Conservation (phyloP, 345 rosid genomes). For the Cardamine chenopodiifolia region DNA sequence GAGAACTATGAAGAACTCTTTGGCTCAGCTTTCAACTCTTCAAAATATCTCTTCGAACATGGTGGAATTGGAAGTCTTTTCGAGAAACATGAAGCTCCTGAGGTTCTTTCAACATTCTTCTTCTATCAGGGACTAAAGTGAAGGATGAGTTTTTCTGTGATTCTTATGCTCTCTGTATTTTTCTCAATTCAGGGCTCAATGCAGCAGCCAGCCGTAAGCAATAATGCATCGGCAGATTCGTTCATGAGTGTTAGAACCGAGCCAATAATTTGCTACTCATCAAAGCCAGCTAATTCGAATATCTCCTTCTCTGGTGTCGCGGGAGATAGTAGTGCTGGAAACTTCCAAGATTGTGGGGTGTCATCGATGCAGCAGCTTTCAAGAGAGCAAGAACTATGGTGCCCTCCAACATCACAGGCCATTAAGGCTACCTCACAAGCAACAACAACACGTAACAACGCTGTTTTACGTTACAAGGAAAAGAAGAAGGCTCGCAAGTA, state of each 20-base stretch:
- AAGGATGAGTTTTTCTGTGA: not conserved
- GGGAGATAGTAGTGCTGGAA: slow-evolving; percentile 69
- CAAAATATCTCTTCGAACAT: slow-evolving; percentile 76
- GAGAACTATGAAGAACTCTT: slow-evolving; percentile 96
- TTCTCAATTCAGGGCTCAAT: slow-evolving; percentile 21
- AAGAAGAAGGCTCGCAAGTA: slow-evolving; percentile 92
- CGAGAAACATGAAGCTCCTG: slow-evolving; percentile 48
- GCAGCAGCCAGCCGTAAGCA: slow-evolving; percentile 77
- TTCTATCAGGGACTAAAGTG: not conserved
- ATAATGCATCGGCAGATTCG: slow-evolving; percentile 81
- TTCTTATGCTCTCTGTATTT: not conserved
- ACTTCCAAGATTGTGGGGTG: slow-evolving; percentile 90
- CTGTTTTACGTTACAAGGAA: slow-evolving; percentile 89
- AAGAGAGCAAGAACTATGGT: slow-evolving; percentile 80
- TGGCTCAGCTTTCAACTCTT: slow-evolving; percentile 72
- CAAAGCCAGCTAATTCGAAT: slow-evolving; percentile 59
- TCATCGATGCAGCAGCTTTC: slow-evolving; percentile 57
- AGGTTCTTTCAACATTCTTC: slow-evolving; percentile 23
- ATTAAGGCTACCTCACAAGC: slow-evolving; percentile 50
- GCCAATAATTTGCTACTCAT: slow-evolving; percentile 60
- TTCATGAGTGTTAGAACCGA: slow-evolving; percentile 79
- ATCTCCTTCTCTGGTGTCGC: slow-evolving; percentile 83
- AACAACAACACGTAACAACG: slow-evolving; percentile 67
- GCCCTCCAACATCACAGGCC: slow-evolving; percentile 68
- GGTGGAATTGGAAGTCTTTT: slow-evolving; percentile 91